Percentiles rank a stretch among this genome's conserved stretches.
These are phyloP conservation scores for Apiospora pterosperma DNA, from an alignment of 2,329 filamentous ascomycete genomes.

Conservation along the genomic window DNA sequence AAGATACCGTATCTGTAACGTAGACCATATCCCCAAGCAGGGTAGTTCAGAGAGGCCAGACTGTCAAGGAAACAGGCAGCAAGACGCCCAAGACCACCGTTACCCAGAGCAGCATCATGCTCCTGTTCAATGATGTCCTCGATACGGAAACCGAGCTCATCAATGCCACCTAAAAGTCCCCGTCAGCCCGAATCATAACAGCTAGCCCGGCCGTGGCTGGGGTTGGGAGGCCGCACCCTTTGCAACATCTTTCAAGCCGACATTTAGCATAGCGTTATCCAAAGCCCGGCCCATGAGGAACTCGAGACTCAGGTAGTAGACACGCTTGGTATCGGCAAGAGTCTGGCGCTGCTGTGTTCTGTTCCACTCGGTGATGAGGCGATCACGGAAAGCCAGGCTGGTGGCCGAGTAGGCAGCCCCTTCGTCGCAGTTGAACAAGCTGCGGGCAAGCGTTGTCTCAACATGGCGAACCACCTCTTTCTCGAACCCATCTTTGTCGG, in stretches of 20 bases:
- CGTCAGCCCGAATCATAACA: not conserved
- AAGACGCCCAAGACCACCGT: constrained; percentile 89
- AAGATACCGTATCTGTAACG: constrained; percentile 97
- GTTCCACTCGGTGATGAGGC: constrained; percentile 94
- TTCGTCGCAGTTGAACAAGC: constrained; percentile 98
- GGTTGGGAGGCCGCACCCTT: constrained; percentile 53
- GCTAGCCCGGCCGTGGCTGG: not conserved
- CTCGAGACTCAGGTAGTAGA: constrained; percentile 97
- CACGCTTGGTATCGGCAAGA: constrained; percentile 81
- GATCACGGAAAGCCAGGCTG: constrained; percentile 87
- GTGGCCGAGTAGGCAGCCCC: constrained; percentile 87
- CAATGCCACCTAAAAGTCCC: constrained; percentile 65
- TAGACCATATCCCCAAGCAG: constrained; percentile 95
- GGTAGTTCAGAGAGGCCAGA: constrained; percentile 88
- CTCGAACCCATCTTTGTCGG: constrained; percentile 78
- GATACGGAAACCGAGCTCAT: constrained; percentile 90
- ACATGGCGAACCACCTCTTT: constrained; percentile 88
- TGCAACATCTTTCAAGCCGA: constrained; percentile 81
- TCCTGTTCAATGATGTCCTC: constrained; percentile 95
- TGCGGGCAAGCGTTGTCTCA: constrained; percentile 92
- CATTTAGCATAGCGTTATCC: constrained; percentile 98
- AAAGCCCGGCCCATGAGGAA: constrained; percentile 96
- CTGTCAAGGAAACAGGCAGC: constrained; percentile 98
- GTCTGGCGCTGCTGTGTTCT: constrained; percentile 96
- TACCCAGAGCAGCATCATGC: constrained; percentile 92